Evolutionary conservation across 129 eudicot species (phyloP), one percentile per base, ranked within the genome.

Genomic region (Centaurea solstitialis): DNA sequence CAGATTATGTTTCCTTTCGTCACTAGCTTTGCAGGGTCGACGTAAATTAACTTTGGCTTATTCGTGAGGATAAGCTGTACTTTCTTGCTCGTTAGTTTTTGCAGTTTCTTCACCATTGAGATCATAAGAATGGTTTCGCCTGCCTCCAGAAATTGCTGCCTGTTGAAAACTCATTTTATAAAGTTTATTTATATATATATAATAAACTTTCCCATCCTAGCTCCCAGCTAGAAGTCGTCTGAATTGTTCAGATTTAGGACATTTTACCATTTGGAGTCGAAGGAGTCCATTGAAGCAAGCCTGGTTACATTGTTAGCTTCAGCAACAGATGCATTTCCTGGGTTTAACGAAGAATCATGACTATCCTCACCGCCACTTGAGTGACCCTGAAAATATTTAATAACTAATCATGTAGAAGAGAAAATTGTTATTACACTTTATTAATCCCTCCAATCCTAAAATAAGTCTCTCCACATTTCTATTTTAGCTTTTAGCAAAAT

Each of bases 51-150:
- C 85, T 85, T 87, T 20, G 97, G 97, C 78, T 92, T 92, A 80
- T 89, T 89, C 47, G 97, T 92, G n/a, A 92, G 87, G 84, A 92
- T 92, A 72, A 92, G 97, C 80, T 92, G 97, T 67, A 92, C 97
- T 77, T 92, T 92, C 91, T 89, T 92, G 89, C 74, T 92, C 26
- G 92, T 84, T 13, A 92, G 79, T 70, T 89, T 92, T 80, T 88
- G 92, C 43, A 86, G 68, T 70, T 89, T 92, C 88, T 87, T 92
- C 38, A 92, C 97, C 94, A 89, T 92, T 15, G 97, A 92, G 81
- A 92, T 92, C 97, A 92, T 87, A 80, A 92, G 81, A 53, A 92
- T 86, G 0, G 94, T 87, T 75, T 92, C 97, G 13, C 92, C 93
- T 3, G 90, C 90, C 82, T 89, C 97, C 85, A 92, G 68, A 62